Evolutionary conservation across 169 alveolate genomes (phyloP), one percentile per base, ranked within the genome.

Genomic region (Cryptosporidium ubiquitum): DNA sequence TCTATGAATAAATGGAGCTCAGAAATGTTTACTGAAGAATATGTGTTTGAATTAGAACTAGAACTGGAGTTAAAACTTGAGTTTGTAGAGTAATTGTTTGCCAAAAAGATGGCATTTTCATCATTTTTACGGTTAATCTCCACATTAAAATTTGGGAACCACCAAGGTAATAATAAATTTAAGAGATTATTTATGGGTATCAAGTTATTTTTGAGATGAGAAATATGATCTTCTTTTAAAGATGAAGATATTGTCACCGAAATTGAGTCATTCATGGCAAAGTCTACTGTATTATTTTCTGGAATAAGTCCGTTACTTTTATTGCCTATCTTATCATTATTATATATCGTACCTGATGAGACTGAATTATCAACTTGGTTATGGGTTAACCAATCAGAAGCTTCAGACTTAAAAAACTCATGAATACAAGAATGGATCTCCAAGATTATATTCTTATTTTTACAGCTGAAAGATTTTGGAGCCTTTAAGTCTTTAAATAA

Each of bases 301-400:
- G 89, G 52, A 64, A 39, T 58, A 20, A 60, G 31, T 33, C 66
- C 79, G 0, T 2, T 47, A 7, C 1, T 44, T 42, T 26, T 16
- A 2, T 60, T 64, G 12, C 26, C 5, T 23, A 16, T 55, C 10
- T n/a, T 35, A 14, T 40, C 47, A 3, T 2, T 4, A 40, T 40
- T 37, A 61, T 39, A n/a, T 5, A 40, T 6, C 12, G 26, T n/a
- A 4, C 23, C 42, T 20, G 44, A 64, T 12, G 71, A 26, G 10
- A n/a, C 52, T 37, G 52, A 31, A 35, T n/a, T 29, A 64, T 64
- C 51, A 31, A 64, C 16, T 33, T 33, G 49, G n/a, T 64, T 64
- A 37, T 64, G 58, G 37, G 44, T 64, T n/a, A 79, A 12, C 89
- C 89, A 79, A 26, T 79, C 75, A 1, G 79, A 79, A 61, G 89